Evolutionary conservation across 345 rosid species (phyloP).

Genomic region (Aurinia saxatilis): DNA sequence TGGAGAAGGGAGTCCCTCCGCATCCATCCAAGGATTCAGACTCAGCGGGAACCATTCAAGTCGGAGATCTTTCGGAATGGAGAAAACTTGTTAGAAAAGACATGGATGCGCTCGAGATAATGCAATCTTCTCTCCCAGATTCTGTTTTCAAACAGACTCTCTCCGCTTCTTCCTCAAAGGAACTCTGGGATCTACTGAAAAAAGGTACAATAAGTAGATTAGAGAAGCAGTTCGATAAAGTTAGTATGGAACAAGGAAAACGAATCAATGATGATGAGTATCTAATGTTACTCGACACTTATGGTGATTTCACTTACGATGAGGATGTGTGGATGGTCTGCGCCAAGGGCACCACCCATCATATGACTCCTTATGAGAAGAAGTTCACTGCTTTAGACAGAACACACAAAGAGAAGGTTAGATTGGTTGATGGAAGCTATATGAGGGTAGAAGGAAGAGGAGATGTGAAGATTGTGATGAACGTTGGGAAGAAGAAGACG

Average conservation of each 20-base stretch:
- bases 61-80: too few relatives aligned
- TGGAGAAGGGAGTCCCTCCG: too few relatives aligned
- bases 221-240: too few relatives aligned
- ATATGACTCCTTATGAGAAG: conserved; percentile 6
- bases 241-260: too few relatives aligned
- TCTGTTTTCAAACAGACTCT: not conserved
- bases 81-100: conserved; percentile 1
- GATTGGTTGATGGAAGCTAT: not conserved
- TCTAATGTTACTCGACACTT: too few relatives aligned
- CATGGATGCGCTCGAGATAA: not conserved
- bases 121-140: not conserved
- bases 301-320: too few relatives aligned
- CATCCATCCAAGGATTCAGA: too few relatives aligned
- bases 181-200: not conserved
- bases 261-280: too few relatives aligned
- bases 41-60: too few relatives aligned
- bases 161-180: not conserved
- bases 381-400: not conserved
- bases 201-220: too few relatives aligned
- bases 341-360: not conserved
- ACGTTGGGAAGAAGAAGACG: conserved; percentile 4
- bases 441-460: not conserved
- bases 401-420: not conserved
- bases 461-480: not conserved
- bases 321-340: conserved; percentile 16